Conservation (phyloP, 164 flowering plant genomes). For the Stephania japonica region DNA sequence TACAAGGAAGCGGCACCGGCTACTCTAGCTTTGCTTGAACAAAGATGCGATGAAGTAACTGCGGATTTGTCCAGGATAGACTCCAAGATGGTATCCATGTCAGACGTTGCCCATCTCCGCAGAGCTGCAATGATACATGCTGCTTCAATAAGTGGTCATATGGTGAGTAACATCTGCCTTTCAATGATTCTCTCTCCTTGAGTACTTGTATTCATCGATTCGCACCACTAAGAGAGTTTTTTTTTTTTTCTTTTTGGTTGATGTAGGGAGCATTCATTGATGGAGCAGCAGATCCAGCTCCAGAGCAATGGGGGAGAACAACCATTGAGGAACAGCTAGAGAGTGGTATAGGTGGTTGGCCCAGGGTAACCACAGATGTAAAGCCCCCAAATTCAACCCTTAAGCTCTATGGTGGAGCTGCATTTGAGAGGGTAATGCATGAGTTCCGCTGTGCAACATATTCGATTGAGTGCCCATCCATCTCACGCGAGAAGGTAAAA, state of each 20-base stretch:
- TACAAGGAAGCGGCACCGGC: constrained; percentile 97
- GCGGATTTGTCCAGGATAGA: constrained; percentile 58
- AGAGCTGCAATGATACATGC: constrained; percentile 85
- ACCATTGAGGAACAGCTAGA: constrained; percentile 69
- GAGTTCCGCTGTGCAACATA: constrained; percentile 95
- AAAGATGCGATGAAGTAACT: constrained; percentile 74
- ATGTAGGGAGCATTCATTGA: constrained; percentile 71
- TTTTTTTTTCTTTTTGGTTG: constrained; percentile 11
- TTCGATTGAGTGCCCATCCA: constrained; percentile 87
- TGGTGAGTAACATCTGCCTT: constrained; percentile 39
- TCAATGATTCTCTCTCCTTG: not conserved
- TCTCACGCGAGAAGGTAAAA: constrained; percentile 88
- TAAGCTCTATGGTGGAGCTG: constrained; percentile 98
- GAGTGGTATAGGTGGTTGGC: constrained; percentile 91
- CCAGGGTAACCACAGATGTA: constrained; percentile 63
- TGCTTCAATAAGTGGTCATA: constrained; percentile 77
- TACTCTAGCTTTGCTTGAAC: constrained; percentile 92
- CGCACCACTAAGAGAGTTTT: not conserved
- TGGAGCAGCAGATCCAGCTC: constrained; percentile 98
- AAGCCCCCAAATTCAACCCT: constrained; percentile 88
- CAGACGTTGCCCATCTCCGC: constrained; percentile 83
- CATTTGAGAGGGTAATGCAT: constrained; percentile 95
- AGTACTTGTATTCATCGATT: not conserved
- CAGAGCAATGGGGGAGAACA: constrained; percentile 96
- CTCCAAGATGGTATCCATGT: constrained; percentile 71